Conservation (phyloP, 805 yeast genomes). For the Monosporozyma aerobia region DNA sequence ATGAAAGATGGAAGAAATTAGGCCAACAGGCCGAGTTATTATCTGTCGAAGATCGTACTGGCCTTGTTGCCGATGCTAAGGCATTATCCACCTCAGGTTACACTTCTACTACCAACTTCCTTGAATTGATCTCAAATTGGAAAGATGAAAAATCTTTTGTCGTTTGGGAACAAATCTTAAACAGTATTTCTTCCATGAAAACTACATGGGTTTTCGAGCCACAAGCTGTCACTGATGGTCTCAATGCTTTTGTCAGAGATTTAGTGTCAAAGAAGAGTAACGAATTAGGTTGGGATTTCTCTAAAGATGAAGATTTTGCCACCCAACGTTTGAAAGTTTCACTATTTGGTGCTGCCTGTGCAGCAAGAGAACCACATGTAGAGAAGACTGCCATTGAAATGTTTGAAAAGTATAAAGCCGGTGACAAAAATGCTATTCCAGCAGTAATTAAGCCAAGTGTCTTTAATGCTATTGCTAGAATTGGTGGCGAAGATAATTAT, state of each 20-base stretch:
- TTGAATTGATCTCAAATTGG: slow-evolving; percentile 54
- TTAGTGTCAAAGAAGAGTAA: slow-evolving; percentile 47
- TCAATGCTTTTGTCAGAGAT: slow-evolving; percentile 44
- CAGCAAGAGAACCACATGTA: slow-evolving; percentile 40
- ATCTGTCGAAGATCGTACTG: slow-evolving; percentile 69
- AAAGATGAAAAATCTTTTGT: slow-evolving; percentile 49
- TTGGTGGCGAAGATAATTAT: slow-evolving; percentile 54
- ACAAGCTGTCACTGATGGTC: slow-evolving; percentile 36
- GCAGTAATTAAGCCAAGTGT: slow-evolving; percentile 64
- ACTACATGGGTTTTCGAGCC: slow-evolving; percentile 50
- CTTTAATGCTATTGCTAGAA: slow-evolving; percentile 55
- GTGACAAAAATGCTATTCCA: slow-evolving; percentile 61
- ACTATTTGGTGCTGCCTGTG: slow-evolving; percentile 52
- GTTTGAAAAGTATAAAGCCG: slow-evolving; percentile 47
- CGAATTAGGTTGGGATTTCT: slow-evolving; percentile 57
- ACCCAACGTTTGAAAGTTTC: slow-evolving; percentile 58
- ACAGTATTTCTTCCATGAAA: slow-evolving; percentile 40
- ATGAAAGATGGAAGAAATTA: slow-evolving; percentile 59
- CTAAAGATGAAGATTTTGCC: slow-evolving; percentile 47
- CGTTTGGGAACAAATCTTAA: slow-evolving; percentile 56
- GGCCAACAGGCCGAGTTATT: slow-evolving; percentile 50
- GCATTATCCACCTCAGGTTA: slow-evolving; percentile 65
- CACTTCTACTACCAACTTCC: slow-evolving; percentile 51
- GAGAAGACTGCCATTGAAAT: slow-evolving; percentile 38
- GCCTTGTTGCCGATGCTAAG: slow-evolving; percentile 71